Base-by-base conservation (phyloP, 2,329 filamentous ascomycete species). In the Fusarium sp. region DNA sequence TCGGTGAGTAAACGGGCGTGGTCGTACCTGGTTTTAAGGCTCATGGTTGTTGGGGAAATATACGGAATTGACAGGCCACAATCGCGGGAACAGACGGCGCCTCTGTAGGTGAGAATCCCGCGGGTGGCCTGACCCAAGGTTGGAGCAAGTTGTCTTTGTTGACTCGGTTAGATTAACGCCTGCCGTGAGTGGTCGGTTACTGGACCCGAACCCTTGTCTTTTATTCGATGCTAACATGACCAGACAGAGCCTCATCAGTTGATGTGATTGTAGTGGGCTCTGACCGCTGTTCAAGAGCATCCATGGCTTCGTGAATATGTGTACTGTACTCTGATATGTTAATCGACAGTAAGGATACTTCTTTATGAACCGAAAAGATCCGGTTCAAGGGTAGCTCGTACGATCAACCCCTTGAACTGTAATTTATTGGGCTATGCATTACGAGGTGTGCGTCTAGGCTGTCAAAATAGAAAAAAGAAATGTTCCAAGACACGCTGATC, bases 231-330 rank as follows among this genome's bases (percentile, higher is more conserved):
- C 33, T 46, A 36, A 26, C 47, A 54, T 58, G 42, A 57, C 47
- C 28, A 42, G 28, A 33, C 66, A 69, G 67, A 69, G 67, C 67
- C 67, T 69, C 66, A 67, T 57, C 31, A 26, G 39, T 52, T 43
- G 33, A 15, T 21, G 19, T 49, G 52, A 31, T 22, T 21, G 34
- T 40, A 11, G 13, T 31, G 31, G 31, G 21, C 31, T 22, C 47
- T 62, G 57, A 67, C 53, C 57, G 45, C 57, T 50, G 31, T 34
- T 43, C 56, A 54, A 46, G 28, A 34, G 26, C 17, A 45, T 19
- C 47, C 17, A 38, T 19, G 21, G 39, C 45, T 31, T 13, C 31
- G 33, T 47, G 26, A 31, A 28, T 21, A 39, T 40, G 38, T 31
- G 28, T 11, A 21, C 19, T 40, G 39, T 42, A 24, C 13, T 22